Evolutionary conservation across 768 basidiomycete species (phyloP), one percentile per base, ranked within the genome.

Genomic region (Gelatoporia subvermispora): DNA sequence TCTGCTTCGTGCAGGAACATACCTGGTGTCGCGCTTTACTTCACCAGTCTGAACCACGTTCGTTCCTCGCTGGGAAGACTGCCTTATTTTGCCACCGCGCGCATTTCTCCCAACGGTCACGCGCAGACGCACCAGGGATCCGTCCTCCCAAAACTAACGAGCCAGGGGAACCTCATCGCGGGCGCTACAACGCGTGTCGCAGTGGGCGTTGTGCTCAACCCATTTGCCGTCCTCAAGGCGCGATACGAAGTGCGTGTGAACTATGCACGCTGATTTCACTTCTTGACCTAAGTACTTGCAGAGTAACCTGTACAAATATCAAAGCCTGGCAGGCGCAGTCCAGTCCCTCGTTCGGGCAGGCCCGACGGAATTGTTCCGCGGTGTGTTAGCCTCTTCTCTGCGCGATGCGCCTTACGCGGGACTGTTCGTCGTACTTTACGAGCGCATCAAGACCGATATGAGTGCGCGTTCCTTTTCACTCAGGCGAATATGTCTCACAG

Each of bases 351-450:
- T 72, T 2, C 82, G 79, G n/a, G 74, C 75, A 60, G 92, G 93
- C 2, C 81, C 88, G 3, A 77, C 81, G 20, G 92, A 91, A 54
- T 71, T 94, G 23, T 80, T 93, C 60, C 85, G 89, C 41, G 94
- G 94, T 0, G 85, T 93, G 60, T 58, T 86, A 20, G 89, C 93
- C 1, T 91, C 92, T 1, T 88, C 93, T 1, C 72, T 93, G n/a
- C 79, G 94, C 41, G 94, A 97, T 64, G 94, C 93, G 11, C 94
- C 94, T 0, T 93, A 94, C 58, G 92, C 94, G 1, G 94, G 93
- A 3, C 66, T 96, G 5, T 97, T 93, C 58, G 73, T 95, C 31
- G 78, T 92, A 2, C 80, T 85, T 50, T 97, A 97, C 60, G 93
- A 97, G 66, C 79, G 81, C 39, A 78, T 90, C 53, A 97, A 97